Evolutionary conservation across 129 eudicot species (phyloP), one percentile per base, ranked within the genome.

Genomic region (Flaveria sonorensis): DNA sequence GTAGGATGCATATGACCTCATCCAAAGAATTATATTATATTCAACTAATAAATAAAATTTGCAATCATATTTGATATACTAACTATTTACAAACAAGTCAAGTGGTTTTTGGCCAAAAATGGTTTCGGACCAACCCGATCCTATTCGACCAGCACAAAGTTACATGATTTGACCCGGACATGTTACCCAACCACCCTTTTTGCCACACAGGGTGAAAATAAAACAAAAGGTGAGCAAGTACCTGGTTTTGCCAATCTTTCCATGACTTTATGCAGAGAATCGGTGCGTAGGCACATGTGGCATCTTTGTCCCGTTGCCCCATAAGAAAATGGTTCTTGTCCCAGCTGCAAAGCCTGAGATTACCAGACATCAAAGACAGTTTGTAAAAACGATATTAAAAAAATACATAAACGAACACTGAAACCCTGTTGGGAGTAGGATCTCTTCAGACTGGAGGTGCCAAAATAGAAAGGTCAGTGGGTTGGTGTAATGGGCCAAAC

Each of bases 251-350:
- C 88, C 74, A 92, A 77, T 72, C 93, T 80, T 72, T 92, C 97
- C 89, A 92, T 86, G 70, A 92, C 96, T 82, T 86, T 88, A 78
- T 74, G 88, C 51, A 92, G 81, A 66, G 96, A 83, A 84, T 92
- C 97, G 7, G 96, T 77, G 57, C 88, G 89, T 81, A 92, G 82
- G 75, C 97, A 92, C 97, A 92, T 88, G 82, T 92, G 96, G 81
- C 93, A 92, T 84, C 92, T 89, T 83, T 90, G 96, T 69, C 67
- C 62, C 63, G 72, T 83, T 75, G 83, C 64, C 14, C 88, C 97
- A 71, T 62, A 81, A 23, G 90, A 23, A 45, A 76, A 81, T 6
- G 92, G 88, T 81, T 92, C 98, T 76, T 92, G 93, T 65, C 96
- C 91, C 66, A 86, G 89, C 84, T 92, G 98, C 81, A 92, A 85